A percentile compares a stretch with the other conserved stretches of the same genome.
Conservation (phyloP, 176 grass and related monocot species). For the Aechmea fasciata region DNA sequence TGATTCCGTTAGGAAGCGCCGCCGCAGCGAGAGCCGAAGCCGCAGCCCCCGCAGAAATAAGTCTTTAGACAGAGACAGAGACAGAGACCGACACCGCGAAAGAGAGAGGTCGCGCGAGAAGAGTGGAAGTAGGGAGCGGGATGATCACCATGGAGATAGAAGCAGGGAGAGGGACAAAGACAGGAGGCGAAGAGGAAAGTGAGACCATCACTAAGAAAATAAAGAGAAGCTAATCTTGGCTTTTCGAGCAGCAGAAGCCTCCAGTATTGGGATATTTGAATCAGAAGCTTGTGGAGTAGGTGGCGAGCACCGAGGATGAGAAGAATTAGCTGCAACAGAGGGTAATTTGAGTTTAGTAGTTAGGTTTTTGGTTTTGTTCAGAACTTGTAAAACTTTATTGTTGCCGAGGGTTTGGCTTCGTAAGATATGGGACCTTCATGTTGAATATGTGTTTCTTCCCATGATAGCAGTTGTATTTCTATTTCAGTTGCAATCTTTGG, state of each 20-base stretch:
- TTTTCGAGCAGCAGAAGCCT: not conserved
- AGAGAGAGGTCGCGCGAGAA: slow-evolving; percentile 53
- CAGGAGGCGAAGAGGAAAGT: slow-evolving; percentile 58
- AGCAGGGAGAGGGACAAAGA: slow-evolving; percentile 58
- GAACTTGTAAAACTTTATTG: no score
- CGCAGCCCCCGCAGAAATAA: slow-evolving; percentile 60
- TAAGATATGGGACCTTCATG: no score
- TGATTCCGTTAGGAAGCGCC: slow-evolving; percentile 56
- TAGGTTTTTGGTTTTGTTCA: no score
- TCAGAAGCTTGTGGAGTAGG: not conserved
- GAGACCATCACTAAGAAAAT: slow-evolving; percentile 8
- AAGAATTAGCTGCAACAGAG: no score
- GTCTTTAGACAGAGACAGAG: slow-evolving; percentile 52
- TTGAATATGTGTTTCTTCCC: no score
- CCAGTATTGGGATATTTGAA: not conserved
- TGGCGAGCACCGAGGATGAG: no score
- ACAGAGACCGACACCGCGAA: slow-evolving; percentile 33
- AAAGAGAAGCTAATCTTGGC: not conserved
- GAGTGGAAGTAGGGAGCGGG: slow-evolving; percentile 52
- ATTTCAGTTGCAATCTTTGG: no score
- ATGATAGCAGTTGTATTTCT: no score
- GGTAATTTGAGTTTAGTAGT: no score
- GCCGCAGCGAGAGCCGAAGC: slow-evolving; percentile 53
- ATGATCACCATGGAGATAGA: slow-evolving; percentile 50
- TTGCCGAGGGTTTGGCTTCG: no score